Conservation (phyloP, 257 asterid genomes). For the Forsythia viridissima region DNA sequence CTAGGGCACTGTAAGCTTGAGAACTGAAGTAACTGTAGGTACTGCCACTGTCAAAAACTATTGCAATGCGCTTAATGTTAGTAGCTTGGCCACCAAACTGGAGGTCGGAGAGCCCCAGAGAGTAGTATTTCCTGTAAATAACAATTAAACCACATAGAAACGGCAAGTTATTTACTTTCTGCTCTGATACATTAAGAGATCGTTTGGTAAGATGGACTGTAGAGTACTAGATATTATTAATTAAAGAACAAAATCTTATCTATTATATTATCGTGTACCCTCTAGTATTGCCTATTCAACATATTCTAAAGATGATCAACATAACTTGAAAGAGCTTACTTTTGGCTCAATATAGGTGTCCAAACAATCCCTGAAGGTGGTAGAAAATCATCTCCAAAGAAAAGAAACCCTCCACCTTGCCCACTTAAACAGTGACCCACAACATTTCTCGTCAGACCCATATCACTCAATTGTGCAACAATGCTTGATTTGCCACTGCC, state of each 20-base stretch:
- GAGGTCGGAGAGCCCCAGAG: conserved; percentile 56
- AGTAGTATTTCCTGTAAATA: conserved; percentile 48
- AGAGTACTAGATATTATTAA: background rate
- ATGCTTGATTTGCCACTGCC: conserved; percentile 52
- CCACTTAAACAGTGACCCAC: conserved; percentile 65
- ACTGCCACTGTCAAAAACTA: conserved; percentile 71
- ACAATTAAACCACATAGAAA: conserved; percentile 7
- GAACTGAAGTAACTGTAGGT: conserved; percentile 66
- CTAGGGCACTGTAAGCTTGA: conserved; percentile 43
- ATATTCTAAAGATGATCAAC: conserved; percentile 11
- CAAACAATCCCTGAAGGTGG: conserved; percentile 65
- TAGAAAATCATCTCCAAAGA: conserved; percentile 72
- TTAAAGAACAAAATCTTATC: background rate
- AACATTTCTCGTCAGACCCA: conserved; percentile 56
- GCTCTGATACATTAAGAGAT: background rate
- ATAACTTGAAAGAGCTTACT: conserved; percentile 27
- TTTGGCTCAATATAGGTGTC: conserved; percentile 48
- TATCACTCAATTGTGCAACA: background rate
- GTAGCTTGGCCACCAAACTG: conserved; percentile 48
- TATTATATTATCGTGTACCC: background rate
- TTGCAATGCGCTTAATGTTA: conserved; percentile 43
- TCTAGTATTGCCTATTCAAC: background rate
- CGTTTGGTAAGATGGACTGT: background rate
- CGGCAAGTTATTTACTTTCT: conserved; percentile 1
- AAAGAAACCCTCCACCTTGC: conserved; percentile 63